Conservation (phyloP, 2,329 filamentous ascomycete species). For the Dryadomyces sulphureus region DNA sequence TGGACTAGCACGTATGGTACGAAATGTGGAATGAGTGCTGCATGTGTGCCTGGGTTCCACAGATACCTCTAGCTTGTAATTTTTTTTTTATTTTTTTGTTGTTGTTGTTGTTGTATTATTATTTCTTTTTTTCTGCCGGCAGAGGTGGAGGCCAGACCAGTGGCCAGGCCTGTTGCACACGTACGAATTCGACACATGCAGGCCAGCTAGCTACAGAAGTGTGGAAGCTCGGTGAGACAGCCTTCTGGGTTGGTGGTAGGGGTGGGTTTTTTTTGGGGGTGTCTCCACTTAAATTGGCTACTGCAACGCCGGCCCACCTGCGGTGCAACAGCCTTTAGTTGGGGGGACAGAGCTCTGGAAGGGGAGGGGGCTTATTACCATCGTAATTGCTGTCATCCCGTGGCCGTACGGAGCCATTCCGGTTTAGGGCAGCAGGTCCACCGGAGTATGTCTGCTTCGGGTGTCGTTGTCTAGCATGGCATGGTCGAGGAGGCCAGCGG, state of each 20-base stretch:
- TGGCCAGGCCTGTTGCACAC: no score
- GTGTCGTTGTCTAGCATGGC: background rate
- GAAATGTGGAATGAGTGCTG: background rate
- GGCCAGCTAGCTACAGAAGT: background rate
- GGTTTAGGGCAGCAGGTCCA: background rate
- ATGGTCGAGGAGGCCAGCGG: no score
- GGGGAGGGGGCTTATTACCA: background rate
- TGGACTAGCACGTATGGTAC: background rate
- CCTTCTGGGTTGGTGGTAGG: background rate
- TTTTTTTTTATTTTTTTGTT: no score
- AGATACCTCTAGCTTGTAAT: no score
- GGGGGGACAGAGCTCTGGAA: background rate
- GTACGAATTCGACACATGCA: no score
- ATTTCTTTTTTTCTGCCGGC: no score
- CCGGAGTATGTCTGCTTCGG: background rate
- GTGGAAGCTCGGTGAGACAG: background rate
- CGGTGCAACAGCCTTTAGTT: background rate
- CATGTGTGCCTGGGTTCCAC: background rate
- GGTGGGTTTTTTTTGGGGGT: background rate
- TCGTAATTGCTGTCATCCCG: background rate
- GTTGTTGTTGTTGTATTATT: no score
- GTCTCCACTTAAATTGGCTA: background rate
- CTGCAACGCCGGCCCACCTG: slow-evolving; percentile 2
- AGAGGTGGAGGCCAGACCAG: no score
- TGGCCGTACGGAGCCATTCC: background rate